Percentiles rank a stretch among this genome's conserved stretches.
Evolutionary conservation across 2,329 filamentous ascomycete genomes (phyloP).

Genomic region (Raffaelea arxii): DNA sequence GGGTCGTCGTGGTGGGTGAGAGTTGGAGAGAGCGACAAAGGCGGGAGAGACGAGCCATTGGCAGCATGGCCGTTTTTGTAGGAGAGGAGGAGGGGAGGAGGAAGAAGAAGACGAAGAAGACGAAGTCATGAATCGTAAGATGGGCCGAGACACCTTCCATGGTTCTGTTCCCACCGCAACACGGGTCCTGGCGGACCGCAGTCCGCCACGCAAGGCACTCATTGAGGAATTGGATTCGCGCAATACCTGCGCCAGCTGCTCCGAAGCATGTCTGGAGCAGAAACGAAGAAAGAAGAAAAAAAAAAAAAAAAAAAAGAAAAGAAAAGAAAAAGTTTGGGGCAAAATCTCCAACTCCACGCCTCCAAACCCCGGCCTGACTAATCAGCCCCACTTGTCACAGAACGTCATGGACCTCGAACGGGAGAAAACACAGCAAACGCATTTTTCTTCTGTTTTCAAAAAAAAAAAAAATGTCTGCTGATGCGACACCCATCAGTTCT

Average conservation of each 20-base stretch:
- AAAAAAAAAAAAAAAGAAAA: no score
- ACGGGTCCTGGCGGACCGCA: neutral
- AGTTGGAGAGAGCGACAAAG: neutral
- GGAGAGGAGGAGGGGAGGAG: neutral
- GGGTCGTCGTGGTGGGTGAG: neutral
- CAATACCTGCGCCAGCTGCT: neutral
- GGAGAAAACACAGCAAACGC: no score
- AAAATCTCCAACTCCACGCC: no score
- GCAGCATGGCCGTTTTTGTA: neutral
- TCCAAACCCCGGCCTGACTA: no score
- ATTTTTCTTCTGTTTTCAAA: no score
- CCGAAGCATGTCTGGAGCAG: no score
- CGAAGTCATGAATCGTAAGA: no score
- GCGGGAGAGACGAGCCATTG: neutral
- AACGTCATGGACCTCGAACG: no score
- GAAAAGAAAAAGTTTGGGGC: no score
- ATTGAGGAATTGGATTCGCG: neutral
- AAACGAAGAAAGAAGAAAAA: no score
- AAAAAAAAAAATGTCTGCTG: constrained; percentile 59
- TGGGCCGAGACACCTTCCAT: neutral
- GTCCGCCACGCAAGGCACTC: neutral
- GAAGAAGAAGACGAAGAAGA: neutral
- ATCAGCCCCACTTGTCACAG: no score
- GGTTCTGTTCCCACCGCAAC: no score
- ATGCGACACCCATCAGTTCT: constrained; percentile 50